Evolutionary conservation across 768 basidiomycete species (phyloP).

Genomic region (Mycena alexandri): DNA sequence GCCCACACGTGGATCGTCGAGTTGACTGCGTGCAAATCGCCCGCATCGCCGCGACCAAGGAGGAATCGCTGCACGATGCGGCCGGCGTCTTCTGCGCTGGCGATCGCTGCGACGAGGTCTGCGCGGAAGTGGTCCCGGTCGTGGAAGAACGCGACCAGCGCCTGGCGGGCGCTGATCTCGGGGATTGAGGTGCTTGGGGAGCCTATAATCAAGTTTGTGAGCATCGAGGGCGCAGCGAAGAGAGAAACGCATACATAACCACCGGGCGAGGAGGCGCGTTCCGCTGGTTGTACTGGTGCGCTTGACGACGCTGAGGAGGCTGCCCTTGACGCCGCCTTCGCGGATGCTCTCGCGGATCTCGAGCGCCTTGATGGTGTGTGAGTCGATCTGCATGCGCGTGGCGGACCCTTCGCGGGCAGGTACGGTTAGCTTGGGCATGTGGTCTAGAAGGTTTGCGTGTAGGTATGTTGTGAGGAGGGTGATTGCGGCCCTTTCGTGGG

Average conservation of each 20-base stretch:
- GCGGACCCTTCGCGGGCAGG: conserved; percentile 69
- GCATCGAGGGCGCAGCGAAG: conserved; percentile 46
- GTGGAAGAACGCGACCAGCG: conserved; percentile 80
- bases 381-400: conserved; percentile 88
- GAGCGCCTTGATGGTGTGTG: conserved; percentile 89
- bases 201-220: conserved; percentile 58
- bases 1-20: conserved; percentile 73
- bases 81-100: conserved; percentile 73
- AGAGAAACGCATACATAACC: conserved; percentile 76
- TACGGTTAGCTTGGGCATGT: conserved; percentile 74
- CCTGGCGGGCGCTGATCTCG: conserved; percentile 82
- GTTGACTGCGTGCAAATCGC: conserved; percentile 75
- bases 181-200: conserved; percentile 83
- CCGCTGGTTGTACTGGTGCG: conserved; percentile 85
- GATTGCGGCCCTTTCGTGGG: conserved; percentile 68
- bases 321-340: conserved; percentile 81
- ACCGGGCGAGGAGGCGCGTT: conserved; percentile 77
- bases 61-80: conserved; percentile 85
- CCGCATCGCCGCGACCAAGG: conserved; percentile 73
- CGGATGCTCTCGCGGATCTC: conserved; percentile 83
- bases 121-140: conserved; percentile 70
- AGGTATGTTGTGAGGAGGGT: conserved; percentile 74
- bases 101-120: conserved; percentile 70
- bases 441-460: conserved; percentile 76
- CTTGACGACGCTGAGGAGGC: conserved; percentile 79